These are phyloP conservation scores for Endocladia muricata DNA, from an alignment of 31 red algal species.

Conservation along the genomic window DNA sequence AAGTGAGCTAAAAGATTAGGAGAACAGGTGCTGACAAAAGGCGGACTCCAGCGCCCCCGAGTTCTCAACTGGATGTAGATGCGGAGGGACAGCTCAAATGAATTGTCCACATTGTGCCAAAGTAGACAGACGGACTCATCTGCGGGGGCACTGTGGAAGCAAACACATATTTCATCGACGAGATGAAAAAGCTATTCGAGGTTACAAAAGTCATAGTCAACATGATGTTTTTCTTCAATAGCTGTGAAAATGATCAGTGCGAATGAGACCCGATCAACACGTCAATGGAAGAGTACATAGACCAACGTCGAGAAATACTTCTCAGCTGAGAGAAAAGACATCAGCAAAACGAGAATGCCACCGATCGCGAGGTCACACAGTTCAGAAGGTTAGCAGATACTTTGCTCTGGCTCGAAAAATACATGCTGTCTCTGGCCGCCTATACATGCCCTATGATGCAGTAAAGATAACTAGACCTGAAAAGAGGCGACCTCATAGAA, in stretches of 20 bases:
- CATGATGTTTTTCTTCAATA: slow-evolving; percentile 14
- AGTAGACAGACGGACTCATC: slow-evolving; percentile 10
- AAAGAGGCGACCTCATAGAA: not conserved
- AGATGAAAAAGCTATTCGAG: not conserved
- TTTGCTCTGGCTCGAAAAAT: not conserved
- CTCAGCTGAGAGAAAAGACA: not conserved
- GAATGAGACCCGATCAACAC: not conserved
- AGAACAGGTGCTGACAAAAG: not conserved
- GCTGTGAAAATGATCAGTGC: slow-evolving; percentile 1
- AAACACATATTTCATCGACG: not conserved
- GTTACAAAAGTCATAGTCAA: not conserved
- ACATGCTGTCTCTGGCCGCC: not conserved
- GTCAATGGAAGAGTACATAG: not conserved
- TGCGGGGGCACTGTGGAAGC: not conserved
- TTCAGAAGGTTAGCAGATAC: not conserved
- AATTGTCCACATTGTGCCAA: no score
- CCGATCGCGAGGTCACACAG: not conserved
- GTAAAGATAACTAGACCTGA: not conserved
- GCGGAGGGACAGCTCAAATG: no score
- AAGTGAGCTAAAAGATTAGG: not conserved
- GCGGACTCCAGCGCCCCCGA: no score
- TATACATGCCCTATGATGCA: not conserved
- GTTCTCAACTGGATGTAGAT: no score
- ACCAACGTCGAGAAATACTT: not conserved
- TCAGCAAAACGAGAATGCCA: not conserved